These are phyloP conservation scores for Ascoidea rubescens DNA, from an alignment of 805 yeast genomes.

Conservation along the genomic window DNA sequence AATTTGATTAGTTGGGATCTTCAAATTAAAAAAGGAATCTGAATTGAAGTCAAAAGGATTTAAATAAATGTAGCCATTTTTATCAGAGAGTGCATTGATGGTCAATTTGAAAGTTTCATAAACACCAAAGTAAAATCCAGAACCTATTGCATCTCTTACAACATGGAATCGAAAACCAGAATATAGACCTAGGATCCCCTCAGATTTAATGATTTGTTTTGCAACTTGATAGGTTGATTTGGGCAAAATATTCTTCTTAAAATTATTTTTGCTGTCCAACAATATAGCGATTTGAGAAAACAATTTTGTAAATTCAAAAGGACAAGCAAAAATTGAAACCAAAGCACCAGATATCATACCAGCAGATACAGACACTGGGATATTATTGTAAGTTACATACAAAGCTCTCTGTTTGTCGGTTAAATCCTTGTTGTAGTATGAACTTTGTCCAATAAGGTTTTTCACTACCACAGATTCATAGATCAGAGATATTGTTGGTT, in stretches of 20 bases:
- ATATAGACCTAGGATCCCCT: slow-evolving; percentile 54
- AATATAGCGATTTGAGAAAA: slow-evolving; percentile 60
- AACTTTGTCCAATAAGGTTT: neutral
- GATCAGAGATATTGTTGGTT: slow-evolving; percentile 21
- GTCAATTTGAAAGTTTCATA: slow-evolving; percentile 58
- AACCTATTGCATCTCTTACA: slow-evolving; percentile 52
- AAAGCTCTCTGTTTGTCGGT: slow-evolving; percentile 2
- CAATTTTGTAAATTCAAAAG: slow-evolving; percentile 74
- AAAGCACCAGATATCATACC: slow-evolving; percentile 58
- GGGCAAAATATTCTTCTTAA: slow-evolving; percentile 7
- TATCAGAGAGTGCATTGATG: slow-evolving; percentile 20
- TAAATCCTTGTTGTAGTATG: neutral
- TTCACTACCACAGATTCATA: neutral
- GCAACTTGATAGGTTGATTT: slow-evolving; percentile 29
- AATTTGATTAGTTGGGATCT: slow-evolving; percentile 21
- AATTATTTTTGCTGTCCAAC: neutral
- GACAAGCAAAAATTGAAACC: slow-evolving; percentile 58
- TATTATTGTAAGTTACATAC: slow-evolving; percentile 19
- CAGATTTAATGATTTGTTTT: slow-evolving; percentile 36
- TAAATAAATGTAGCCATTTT: slow-evolving; percentile 4
- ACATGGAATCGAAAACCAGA: slow-evolving; percentile 62
- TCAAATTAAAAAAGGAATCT: too few relatives aligned
- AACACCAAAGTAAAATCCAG: slow-evolving; percentile 60
- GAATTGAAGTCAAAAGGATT: too few relatives aligned
- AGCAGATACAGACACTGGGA: slow-evolving; percentile 34